These are phyloP conservation scores for Neofusicoccum parvum DNA, from an alignment of 2,329 filamentous ascomycete genomes.

Conservation along the genomic window DNA sequence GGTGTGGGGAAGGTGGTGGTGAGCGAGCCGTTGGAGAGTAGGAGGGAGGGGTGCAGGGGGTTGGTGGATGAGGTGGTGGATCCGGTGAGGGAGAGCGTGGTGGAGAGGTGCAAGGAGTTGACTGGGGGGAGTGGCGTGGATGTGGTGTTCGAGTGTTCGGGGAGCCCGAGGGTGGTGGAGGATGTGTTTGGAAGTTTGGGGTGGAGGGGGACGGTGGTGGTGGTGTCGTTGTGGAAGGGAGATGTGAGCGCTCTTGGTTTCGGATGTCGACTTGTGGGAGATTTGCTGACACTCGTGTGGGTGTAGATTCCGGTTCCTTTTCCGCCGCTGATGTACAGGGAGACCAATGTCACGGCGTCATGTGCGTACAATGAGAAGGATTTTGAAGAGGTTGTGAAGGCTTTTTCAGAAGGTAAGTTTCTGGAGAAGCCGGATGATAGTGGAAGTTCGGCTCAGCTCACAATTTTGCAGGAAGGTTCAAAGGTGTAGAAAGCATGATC, in stretches of 20 bases:
- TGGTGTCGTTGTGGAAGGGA: conserved; percentile 37
- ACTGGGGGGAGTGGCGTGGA: conserved; percentile 55
- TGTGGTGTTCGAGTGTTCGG: conserved; percentile 64
- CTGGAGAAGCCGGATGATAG: background rate
- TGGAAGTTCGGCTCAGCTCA: background rate
- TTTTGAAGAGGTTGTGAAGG: conserved; percentile 37
- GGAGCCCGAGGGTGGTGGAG: conserved; percentile 39
- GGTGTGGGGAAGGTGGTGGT: conserved; percentile 60
- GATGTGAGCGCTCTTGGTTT: conserved; percentile 25
- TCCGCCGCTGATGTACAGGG: conserved; percentile 31
- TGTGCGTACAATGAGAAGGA: conserved; percentile 36
- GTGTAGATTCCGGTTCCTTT: conserved; percentile 35
- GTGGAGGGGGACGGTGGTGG: conserved; percentile 34
- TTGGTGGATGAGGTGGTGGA: conserved; percentile 33
- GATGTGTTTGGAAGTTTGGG: conserved; percentile 34
- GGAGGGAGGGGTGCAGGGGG: conserved; percentile 50
- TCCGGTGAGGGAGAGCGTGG: conserved; percentile 33
- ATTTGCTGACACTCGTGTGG: background rate
- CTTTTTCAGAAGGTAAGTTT: conserved; percentile 33
- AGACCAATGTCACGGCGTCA: conserved; percentile 33
- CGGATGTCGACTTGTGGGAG: too few species aligned
- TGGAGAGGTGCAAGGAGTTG: conserved; percentile 30
- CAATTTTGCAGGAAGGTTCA: conserved; percentile 31
- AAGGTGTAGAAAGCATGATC: conserved; percentile 55
- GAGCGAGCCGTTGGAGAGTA: conserved; percentile 54